Conservation (phyloP, 139 green algal genomes). For the Asterochloris erici region DNA sequence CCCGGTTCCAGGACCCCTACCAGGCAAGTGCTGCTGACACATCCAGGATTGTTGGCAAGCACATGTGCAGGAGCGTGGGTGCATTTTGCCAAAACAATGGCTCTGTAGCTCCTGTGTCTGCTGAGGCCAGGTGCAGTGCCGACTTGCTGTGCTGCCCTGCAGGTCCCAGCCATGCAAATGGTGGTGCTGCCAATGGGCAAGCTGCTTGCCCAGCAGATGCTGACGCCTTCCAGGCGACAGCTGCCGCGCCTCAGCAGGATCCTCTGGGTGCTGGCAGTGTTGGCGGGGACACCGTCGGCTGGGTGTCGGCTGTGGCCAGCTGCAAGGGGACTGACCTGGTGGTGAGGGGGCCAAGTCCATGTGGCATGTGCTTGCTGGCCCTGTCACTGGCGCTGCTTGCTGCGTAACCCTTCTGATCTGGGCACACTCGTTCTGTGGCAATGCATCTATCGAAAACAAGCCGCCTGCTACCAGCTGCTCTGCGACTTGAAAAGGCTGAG, state of each 20-base stretch:
- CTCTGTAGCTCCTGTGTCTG: too few relatives aligned
- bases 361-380: neutral
- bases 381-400: too few relatives aligned
- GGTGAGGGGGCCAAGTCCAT: constrained; percentile 35
- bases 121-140: too few relatives aligned
- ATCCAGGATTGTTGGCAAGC: neutral
- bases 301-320: constrained; percentile 77
- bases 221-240: neutral
- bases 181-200: neutral
- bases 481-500: too few relatives aligned
- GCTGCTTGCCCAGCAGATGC: neutral
- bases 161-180: neutral
- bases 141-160: neutral
- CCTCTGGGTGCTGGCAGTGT: constrained; percentile 18
- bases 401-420: too few relatives aligned
- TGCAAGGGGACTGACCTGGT: constrained; percentile 72
- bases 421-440: too few relatives aligned
- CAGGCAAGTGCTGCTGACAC: neutral
- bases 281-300: constrained; percentile 42
- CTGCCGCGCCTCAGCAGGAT: too few relatives aligned
- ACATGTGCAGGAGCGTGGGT: neutral
- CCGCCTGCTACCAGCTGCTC: too few relatives aligned
- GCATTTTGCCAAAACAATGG: too few relatives aligned
- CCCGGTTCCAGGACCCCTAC: neutral
- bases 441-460: too few relatives aligned